Conservation (phyloP, 2,329 filamentous ascomycete genomes). For the Penicillium sp. region DNA sequence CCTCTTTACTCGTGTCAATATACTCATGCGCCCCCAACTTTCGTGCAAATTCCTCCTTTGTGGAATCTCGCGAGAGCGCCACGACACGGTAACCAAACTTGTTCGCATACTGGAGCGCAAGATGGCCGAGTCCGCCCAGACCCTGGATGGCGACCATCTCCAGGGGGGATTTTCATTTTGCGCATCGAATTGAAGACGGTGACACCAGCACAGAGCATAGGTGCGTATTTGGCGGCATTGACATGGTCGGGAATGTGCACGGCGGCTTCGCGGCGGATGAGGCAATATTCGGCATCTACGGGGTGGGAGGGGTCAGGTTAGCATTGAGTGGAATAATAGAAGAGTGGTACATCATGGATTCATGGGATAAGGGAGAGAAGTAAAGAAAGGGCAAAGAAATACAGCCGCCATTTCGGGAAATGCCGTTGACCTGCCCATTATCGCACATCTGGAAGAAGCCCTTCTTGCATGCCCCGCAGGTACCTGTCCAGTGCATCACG, state of each 20-base stretch:
- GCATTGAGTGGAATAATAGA: background rate
- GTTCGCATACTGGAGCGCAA: constrained; percentile 54
- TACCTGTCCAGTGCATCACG: background rate
- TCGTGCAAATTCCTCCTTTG: constrained; percentile 39
- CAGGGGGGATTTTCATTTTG: constrained; percentile 48
- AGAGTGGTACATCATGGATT: background rate
- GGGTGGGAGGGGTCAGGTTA: background rate
- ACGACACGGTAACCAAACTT: constrained; percentile 54
- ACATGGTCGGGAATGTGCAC: constrained; percentile 50
- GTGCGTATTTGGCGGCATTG: constrained; percentile 47
- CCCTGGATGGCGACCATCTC: constrained; percentile 55
- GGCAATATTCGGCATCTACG: constrained; percentile 40
- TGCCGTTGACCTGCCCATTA: background rate
- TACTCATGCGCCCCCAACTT: background rate
- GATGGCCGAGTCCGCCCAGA: constrained; percentile 54
- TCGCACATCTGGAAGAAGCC: background rate
- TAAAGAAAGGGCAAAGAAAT: background rate
- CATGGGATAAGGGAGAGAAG: background rate
- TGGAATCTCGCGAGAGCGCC: background rate
- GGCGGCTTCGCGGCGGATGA: constrained; percentile 39
- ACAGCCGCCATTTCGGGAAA: background rate
- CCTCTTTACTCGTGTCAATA: constrained; percentile 40
- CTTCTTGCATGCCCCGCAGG: background rate
- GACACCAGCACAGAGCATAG: constrained; percentile 54
- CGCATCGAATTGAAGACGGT: constrained; percentile 53